Evolutionary conservation across 495 filamentous ascomycete genomes (phyloP), one percentile per base, ranked within the genome.

Genomic region (Aspergillus haitiensis): DNA sequence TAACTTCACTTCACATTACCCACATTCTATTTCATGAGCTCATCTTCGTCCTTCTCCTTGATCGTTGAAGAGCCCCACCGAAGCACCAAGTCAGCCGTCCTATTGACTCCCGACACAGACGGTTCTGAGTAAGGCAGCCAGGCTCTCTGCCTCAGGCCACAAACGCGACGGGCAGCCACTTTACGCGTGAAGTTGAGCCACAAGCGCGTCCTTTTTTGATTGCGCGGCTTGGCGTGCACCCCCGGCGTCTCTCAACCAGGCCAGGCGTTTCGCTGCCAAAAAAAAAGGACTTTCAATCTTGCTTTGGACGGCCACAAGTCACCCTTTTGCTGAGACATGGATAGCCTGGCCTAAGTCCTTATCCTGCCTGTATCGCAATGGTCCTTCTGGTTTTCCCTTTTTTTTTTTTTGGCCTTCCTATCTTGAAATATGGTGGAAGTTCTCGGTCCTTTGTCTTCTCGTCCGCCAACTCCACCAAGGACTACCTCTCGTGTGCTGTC

Each of bases 391-490:
- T 64, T 35, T 58, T 52, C 15, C 52, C 59, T 31, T 36, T 59
- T 51, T 55, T 57, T 59, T 62, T 52, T 27, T 63, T 50, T 33
- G 59, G 32, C 62, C 59, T 45, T 48, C 55, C 59, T 52, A 58
- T 59, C 52, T 52, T 61, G 42, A 77, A 81, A 63, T 67, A 83
- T 83, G 81, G 77, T 82, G 59, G 74, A 80, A 77, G 70, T 83
- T 74, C 56, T 82, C 53, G 69, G 71, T 55, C 67, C 75, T 66
- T 63, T 82, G 62, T 73, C 81, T 68, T 70, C 73, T 71, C 86
- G 75, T 69, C 84, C 80, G 70, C 86, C 80, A 55, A 86, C 77
- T 75, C 88, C 75, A 77, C 88, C 76, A 69, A 84, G 71, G 81
- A 86, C 61, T 77, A 82, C 73, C 74, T 78, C 65, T 70, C 76